Percentiles rank a stretch among this genome's conserved stretches.
phyloP scores from a whole-genome alignment of 768 basidiomycete species.

The Boletales sp. region DNA sequence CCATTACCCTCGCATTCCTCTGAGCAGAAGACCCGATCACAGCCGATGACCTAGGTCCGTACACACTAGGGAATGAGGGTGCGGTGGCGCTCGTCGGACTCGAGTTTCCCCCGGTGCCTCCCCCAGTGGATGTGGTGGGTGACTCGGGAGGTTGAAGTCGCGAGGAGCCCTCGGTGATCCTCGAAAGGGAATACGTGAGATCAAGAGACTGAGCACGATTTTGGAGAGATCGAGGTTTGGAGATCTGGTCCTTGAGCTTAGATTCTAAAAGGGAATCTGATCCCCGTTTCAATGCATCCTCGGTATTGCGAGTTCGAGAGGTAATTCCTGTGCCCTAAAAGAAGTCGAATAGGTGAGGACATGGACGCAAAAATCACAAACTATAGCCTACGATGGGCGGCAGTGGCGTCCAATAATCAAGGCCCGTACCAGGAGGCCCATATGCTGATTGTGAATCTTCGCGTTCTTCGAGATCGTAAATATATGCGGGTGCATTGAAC shows the following conservation, averaged over 20 bases:
- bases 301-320: slow-evolving; percentile 62
- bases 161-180: slow-evolving; percentile 66
- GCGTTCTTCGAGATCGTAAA: slow-evolving; percentile 74
- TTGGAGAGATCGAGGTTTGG: slow-evolving; percentile 76
- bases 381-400: slow-evolving; percentile 62
- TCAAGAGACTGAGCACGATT: slow-evolving; percentile 91
- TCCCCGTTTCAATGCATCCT: slow-evolving; percentile 77
- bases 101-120: slow-evolving; percentile 71
- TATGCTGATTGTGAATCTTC: slow-evolving; percentile 63
- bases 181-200: slow-evolving; percentile 78
- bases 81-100: slow-evolving; percentile 77
- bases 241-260: slow-evolving; percentile 72
- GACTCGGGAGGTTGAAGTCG: slow-evolving; percentile 70
- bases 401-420: slow-evolving; percentile 76
- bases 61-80: slow-evolving; percentile 83
- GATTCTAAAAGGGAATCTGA: slow-evolving; percentile 82
- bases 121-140: slow-evolving; percentile 70
- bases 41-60: slow-evolving; percentile 57
- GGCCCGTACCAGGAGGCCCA: slow-evolving; percentile 44
- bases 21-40: slow-evolving; percentile 45
- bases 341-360: slow-evolving; percentile 15
- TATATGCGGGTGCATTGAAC: slow-evolving; percentile 83
- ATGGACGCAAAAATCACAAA: slow-evolving; percentile 9
- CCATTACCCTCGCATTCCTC: slow-evolving; percentile 36
- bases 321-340: slow-evolving; percentile 65